Base-by-base conservation (phyloP, 306 rosid species). In the Begonia masoniana region DNA sequence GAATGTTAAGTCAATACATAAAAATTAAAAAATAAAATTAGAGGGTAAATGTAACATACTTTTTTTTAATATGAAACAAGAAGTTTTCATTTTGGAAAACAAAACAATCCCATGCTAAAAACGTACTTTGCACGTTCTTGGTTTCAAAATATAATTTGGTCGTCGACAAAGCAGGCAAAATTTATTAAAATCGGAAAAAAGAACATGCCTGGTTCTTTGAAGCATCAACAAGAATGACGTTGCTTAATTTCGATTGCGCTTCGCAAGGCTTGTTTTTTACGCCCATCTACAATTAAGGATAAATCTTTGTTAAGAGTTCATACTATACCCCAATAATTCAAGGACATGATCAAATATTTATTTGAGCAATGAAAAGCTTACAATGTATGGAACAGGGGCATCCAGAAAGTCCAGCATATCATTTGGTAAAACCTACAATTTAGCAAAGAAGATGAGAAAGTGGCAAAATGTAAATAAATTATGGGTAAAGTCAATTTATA, bases 321-420 rank as follows among this genome's bases (percentile, higher is more conserved):
- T 31, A 31, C 39, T 4, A 5, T 45, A 45, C 49, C 15, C 49
- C 15, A 5, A 10, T n/a, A 23, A 51, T 41, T 46, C 59, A 56
- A 72, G 66, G 55, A 81, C 96, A 78, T 6, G 8, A 31, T 7
- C 39, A 31, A 31, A 31, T 31, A 31, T 31, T 31, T 31, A 31
- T 31, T 31, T 31, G 4, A 31, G 39, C 8, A 31, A 31, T 31
- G 39, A 7, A 31, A 31, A 5, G 39, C 39, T 31, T 79, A 92
- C 99, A 55, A 92, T 61, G 70, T 79, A 92, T 16, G 99, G 99
- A 47, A 92, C 99, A 17, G 99, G 99, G 8, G 99, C 99, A 58
- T 92, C 99, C 87, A 92, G 82, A 68, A 92, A 87, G 59, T 87
- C 99, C 66, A 92, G 84, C 99, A 92, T 83, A 69, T 81, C 96